Evolutionary conservation across 2,329 filamentous ascomycete species (phyloP).

Genomic region (Stachybotrys elegans): DNA sequence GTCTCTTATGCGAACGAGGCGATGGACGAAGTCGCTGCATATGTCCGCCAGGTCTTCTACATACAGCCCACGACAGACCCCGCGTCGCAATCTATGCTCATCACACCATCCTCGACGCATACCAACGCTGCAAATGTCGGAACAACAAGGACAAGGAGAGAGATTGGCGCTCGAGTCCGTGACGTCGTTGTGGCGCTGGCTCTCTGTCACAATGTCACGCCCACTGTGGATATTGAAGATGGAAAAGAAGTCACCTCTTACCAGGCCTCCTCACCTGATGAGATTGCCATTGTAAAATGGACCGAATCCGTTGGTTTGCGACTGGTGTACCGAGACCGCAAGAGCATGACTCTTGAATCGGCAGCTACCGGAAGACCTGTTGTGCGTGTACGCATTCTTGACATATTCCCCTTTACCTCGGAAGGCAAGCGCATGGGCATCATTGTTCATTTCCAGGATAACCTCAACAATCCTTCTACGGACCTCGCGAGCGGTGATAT

Average conservation of each 20-base stretch:
- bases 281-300: constrained; percentile 96
- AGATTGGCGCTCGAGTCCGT: constrained; percentile 88
- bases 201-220: constrained; percentile 95
- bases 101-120: constrained; percentile 72
- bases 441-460: constrained; percentile 76
- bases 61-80: constrained; percentile 40
- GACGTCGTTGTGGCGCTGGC: constrained; percentile 90
- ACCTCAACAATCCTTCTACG: constrained; percentile 40
- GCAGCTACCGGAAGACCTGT: constrained; percentile 67
- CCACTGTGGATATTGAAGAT: constrained; percentile 70
- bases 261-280: constrained; percentile 94
- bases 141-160: constrained; percentile 79
- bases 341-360: constrained; percentile 76
- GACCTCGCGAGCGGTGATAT: constrained; percentile 66
- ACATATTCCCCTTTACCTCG: constrained; percentile 95
- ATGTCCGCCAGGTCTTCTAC: constrained; percentile 79
- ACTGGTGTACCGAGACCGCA: constrained; percentile 79
- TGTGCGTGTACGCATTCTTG: constrained; percentile 82
- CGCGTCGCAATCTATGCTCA: constrained; percentile 45
- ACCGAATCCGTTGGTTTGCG: constrained; percentile 88
- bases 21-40: constrained; percentile 92
- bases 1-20: constrained; percentile 98
- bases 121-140: constrained; percentile 54
- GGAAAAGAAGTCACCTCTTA: constrained; percentile 77
- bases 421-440: constrained; percentile 99